Conservation (phyloP, 2,329 filamentous ascomycete species). For the Talaromyces sp. region DNA sequence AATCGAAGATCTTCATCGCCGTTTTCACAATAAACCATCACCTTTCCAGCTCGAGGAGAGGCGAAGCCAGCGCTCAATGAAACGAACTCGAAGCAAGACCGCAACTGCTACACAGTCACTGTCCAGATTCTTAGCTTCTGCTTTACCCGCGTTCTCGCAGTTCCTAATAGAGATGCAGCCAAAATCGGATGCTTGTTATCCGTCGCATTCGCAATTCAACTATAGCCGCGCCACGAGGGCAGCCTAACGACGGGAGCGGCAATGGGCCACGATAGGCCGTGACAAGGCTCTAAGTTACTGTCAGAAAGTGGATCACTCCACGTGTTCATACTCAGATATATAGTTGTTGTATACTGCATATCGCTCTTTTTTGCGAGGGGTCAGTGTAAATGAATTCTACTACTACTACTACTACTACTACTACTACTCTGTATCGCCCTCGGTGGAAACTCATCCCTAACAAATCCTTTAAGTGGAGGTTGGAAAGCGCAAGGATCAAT, state of each 20-base stretch:
- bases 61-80: not conserved
- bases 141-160: slow-evolving; percentile 15
- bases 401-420: slow-evolving; percentile 1
- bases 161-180: slow-evolving; percentile 18
- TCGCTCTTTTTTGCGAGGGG: slow-evolving; percentile 6
- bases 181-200: slow-evolving; percentile 11
- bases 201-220: slow-evolving; percentile 10
- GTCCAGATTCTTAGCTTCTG: slow-evolving; percentile 13
- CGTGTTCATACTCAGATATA: slow-evolving; percentile 15
- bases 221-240: slow-evolving; percentile 11
- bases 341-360: slow-evolving; percentile 8
- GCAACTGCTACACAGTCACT: slow-evolving; percentile 13
- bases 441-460: no score
- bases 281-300: slow-evolving; percentile 27
- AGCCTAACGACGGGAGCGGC: slow-evolving; percentile 15
- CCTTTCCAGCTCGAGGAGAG: slow-evolving; percentile 14
- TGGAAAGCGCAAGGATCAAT: slow-evolving; percentile 20
- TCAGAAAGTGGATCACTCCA: slow-evolving; percentile 23
- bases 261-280: slow-evolving; percentile 21
- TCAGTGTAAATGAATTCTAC: slow-evolving; percentile 3
- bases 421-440: no score
- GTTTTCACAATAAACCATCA: slow-evolving; percentile 18
- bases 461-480: no score
- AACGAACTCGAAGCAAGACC: slow-evolving; percentile 10
- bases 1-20: slow-evolving; percentile 16